Percentiles rank a stretch among this genome's conserved stretches.
These are phyloP conservation scores for Pythium rhizo-oryzae DNA, from an alignment of 352 stramenopile species.

Conservation along the genomic window DNA sequence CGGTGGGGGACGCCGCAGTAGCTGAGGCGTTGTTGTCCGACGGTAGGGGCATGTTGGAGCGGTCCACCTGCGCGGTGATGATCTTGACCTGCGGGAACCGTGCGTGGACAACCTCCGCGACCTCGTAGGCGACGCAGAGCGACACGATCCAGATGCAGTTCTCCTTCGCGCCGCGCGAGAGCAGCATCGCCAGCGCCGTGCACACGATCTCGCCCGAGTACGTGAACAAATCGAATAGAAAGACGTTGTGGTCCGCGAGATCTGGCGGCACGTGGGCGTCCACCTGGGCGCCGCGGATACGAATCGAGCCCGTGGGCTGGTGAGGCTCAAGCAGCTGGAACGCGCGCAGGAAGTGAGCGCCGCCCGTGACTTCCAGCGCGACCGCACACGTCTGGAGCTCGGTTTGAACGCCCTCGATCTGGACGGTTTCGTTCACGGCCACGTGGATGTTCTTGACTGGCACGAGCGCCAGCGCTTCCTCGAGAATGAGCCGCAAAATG, in stretches of 20 bases:
- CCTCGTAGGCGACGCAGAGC: conserved; percentile 29
- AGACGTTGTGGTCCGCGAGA: conserved; percentile 51
- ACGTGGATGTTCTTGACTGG: conserved; percentile 9
- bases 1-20: background rate
- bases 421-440: background rate
- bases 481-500: conserved; percentile 52
- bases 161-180: conserved; percentile 39
- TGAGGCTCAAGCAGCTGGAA: conserved; percentile 23
- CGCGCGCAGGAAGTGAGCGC: conserved; percentile 12
- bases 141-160: conserved; percentile 37
- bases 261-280: conserved; percentile 25
- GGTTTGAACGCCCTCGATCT: conserved; percentile 12
- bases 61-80: conserved; percentile 30
- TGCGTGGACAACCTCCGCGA: conserved; percentile 19
- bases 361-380: conserved; percentile 12
- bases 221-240: conserved; percentile 47
- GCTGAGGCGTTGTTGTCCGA: background rate
- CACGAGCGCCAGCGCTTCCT: conserved; percentile 43
- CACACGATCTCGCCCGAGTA: conserved; percentile 32
- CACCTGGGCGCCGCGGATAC: background rate
- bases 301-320: conserved; percentile 15
- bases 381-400: conserved; percentile 9
- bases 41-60: background rate
- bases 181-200: conserved; percentile 32
- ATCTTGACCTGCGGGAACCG: conserved; percentile 34